Evolutionary conservation across 129 eudicot genomes (phyloP).

Genomic region (Saussurea involucrata): DNA sequence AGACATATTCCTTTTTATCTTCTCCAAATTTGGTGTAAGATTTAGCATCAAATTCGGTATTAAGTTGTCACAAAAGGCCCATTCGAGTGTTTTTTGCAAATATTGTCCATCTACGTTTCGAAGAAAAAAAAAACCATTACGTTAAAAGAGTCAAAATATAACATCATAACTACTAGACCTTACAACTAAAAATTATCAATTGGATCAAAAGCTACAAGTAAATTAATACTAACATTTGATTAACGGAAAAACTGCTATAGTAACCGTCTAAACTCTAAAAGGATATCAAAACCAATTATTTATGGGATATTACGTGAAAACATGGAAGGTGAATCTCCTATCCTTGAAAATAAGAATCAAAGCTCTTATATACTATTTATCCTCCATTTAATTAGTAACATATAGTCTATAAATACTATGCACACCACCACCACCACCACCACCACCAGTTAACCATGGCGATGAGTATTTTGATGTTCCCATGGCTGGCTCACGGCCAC

Average conservation of each 20-base stretch:
- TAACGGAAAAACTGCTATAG: neutral
- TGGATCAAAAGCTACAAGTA: neutral
- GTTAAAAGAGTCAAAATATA: neutral
- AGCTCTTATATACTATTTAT: neutral
- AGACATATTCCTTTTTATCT: too few species aligned
- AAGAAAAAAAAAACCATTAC: too few species aligned
- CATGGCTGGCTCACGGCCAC: conserved; percentile 26
- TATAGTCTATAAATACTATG: neutral
- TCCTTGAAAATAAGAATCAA: neutral
- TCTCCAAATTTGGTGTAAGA: neutral
- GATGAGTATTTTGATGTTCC: conserved; percentile 1
- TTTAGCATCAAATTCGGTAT: too few species aligned
- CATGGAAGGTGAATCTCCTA: neutral
- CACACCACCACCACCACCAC: neutral
- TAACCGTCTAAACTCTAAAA: too few species aligned
- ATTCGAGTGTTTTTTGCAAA: neutral
- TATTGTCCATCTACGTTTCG: too few species aligned
- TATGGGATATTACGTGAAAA: neutral
- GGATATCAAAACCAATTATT: neutral
- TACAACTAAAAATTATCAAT: too few species aligned
- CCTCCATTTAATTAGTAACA: neutral
- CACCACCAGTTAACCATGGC: neutral
- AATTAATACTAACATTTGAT: neutral
- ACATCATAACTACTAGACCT: too few species aligned
- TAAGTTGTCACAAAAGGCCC: neutral